Base-by-base conservation (phyloP, 257 asterid species). In the Paraleonurus japonicus region DNA sequence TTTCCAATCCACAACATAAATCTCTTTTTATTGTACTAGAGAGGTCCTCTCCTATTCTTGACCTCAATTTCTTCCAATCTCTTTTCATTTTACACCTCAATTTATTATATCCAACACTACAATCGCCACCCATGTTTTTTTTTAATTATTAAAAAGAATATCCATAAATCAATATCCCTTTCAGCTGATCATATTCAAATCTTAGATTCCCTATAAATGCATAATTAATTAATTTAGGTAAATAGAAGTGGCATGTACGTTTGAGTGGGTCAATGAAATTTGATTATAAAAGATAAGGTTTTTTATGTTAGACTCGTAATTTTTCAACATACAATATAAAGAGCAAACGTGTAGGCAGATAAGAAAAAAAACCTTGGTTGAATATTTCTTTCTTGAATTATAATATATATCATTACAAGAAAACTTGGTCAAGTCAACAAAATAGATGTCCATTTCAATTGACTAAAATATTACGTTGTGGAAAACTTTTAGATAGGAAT, bases 331-430 rank as follows among this genome's bases (percentile, higher is more conserved):
- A 43, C 20, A 39, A 23, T 39, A 33, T 41, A 41, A 3, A 41
- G 20, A 71, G 72, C n/a, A 73, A 72, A 53, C 74, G 70, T 80
- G 70, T 24, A 55, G 66, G 67, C 75, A 70, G 45, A 69, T 37
- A 55, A 67, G 37, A 17, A 48, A 33, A 59, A 15, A 1, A 39
- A 3, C 23, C 16, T 63, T 47, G 17, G 59, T 51, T 51, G 59
- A 20, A 17, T 51, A 30, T 27, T 47, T 54, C 43, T 51, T 39
- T 55, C 5, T 54, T 72, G 33, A 51, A 66, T 22, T 28, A 37
- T 53, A 20, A 45, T n/a, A 15, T 20, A 41, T 24, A 50, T 50
- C 63, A 53, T 63, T 32, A 72, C 66, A 39, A 63, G 6, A 53
- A 72, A 74, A 73, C 65, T 60, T 23, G 72, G 74, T 35, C 69